Evolutionary conservation across 139 green algal genomes (phyloP), one percentile per base, ranked within the genome.

Genomic region (Microglena sp.): DNA sequence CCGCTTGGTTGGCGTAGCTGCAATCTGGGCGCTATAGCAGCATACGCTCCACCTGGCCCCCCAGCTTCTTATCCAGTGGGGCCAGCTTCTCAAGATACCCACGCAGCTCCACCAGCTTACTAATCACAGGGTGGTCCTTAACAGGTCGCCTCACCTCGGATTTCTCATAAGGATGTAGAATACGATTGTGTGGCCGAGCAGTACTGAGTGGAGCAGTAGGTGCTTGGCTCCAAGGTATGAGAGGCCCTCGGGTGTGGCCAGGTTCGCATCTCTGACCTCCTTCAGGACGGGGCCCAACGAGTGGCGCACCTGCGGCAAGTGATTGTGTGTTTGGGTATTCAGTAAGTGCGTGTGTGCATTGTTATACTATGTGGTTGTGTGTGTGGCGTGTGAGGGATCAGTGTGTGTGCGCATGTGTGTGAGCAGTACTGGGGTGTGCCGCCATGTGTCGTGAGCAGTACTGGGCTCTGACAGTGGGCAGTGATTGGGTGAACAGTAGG

Each of bases 131-230:
- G 80, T 99, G 94, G 60, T 91, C 84, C 31, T 75, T 72, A 59
- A 99, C 90, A 0, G 84, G 70, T n/a, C 74, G 64, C 1, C 93
- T 93, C 80, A 98, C 94, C 80, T 99, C 94, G 5, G 84, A 80
- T 68, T 95, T 96, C 94, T 95, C n/a, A 98, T 82, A 74, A 99
- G 77, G 33, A 97, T 63, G 84, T 96, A 99, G 68, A 96, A 96
- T 7, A 93, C 78, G 63, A 98, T 90, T 84, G 80, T 11, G 72
- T 73, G n/a, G n/a, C n/a, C n/a, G 70, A 69, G 80, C 85, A 94
- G 79, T 99, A 98, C 43, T 66, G 67, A 70, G n/a, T 96, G 78
- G 73, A 99, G 84, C 71, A 99, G 84, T 61, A 95, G 63, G 80
- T 98, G 84, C 85, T 99, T 99, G 24, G 90, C 90, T 76, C 98